A percentile compares a stretch with the other conserved stretches of the same genome.
Conservation (phyloP, 2,329 filamentous ascomycete genomes). For the Lasiodiplodia sp. region DNA sequence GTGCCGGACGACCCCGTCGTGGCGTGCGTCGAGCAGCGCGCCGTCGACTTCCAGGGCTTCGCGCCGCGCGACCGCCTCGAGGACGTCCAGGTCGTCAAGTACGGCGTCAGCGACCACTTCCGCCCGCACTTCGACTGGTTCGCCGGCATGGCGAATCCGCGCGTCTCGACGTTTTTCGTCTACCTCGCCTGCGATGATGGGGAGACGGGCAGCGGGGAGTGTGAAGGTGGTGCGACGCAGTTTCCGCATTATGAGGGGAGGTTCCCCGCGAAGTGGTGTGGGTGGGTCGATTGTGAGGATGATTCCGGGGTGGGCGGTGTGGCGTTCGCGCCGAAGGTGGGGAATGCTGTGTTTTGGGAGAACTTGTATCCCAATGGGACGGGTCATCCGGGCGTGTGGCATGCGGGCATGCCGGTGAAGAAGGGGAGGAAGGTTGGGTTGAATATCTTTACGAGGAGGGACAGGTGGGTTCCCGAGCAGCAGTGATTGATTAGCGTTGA, state of each 20-base stretch:
- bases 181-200: slow-evolving; percentile 46
- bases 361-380: slow-evolving; percentile 51
- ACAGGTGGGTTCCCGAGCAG: slow-evolving; percentile 10
- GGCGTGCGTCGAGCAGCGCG: slow-evolving; percentile 6
- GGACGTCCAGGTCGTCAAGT: slow-evolving; percentile 47
- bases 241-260: slow-evolving; percentile 49
- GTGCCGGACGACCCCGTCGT: slow-evolving; percentile 10
- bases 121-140: slow-evolving; percentile 63
- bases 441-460: slow-evolving; percentile 58
- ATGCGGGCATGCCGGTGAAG: slow-evolving; percentile 57
- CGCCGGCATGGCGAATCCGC: slow-evolving; percentile 43
- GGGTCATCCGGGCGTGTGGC: slow-evolving; percentile 55
- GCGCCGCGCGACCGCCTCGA: background rate
- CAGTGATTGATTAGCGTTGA: background rate
- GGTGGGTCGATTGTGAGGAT: slow-evolving; percentile 56
- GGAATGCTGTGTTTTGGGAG: slow-evolving; percentile 60
- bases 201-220: slow-evolving; percentile 12
- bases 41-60: slow-evolving; percentile 11
- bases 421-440: slow-evolving; percentile 59
- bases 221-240: slow-evolving; percentile 58
- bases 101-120: slow-evolving; percentile 55
- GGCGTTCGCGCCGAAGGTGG: slow-evolving; percentile 57
- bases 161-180: slow-evolving; percentile 57
- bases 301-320: slow-evolving; percentile 56
- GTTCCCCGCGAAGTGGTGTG: slow-evolving; percentile 47